Evolutionary conservation across 495 filamentous ascomycete species (phyloP).

Genomic region (Penicillium dipodomyicola): DNA sequence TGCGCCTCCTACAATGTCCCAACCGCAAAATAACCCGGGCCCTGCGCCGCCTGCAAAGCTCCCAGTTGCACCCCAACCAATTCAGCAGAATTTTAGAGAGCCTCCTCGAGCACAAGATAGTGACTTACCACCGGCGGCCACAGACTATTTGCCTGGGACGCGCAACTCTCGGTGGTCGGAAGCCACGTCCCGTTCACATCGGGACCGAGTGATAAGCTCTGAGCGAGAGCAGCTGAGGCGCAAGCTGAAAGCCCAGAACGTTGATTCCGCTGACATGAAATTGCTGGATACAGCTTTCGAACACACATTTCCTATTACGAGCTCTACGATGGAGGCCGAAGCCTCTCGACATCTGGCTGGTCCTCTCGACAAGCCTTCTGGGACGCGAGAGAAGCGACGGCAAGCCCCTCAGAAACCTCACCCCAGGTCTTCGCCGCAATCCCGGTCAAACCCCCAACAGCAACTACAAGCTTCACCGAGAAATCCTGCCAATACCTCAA

Average conservation of each 20-base stretch:
- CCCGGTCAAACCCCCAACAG: conserved; percentile 18
- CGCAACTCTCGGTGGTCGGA: not conserved
- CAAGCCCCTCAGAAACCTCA: conserved; percentile 39
- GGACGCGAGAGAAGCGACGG: not conserved
- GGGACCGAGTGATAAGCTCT: not conserved
- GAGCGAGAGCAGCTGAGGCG: not conserved
- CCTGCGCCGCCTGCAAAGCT: conserved; percentile 33
- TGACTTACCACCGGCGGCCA: not conserved
- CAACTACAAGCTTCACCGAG: conserved; percentile 26
- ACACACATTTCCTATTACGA: not conserved
- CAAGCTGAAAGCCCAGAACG: not conserved
- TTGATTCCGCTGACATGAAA: not conserved
- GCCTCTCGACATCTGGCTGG: not conserved
- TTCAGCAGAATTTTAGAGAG: not conserved
- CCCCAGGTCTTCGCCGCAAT: conserved; percentile 70
- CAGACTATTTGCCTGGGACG: not conserved
- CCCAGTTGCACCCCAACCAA: conserved; percentile 41
- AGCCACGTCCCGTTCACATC: not conserved
- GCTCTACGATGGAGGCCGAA: not conserved
- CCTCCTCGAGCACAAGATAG: not conserved
- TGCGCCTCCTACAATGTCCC: not conserved
- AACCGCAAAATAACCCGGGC: conserved; percentile 44
- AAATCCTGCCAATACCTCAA: conserved; percentile 19
- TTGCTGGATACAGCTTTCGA: not conserved
- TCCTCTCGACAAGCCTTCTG: not conserved